Evolutionary conservation across 352 stramenopile species (phyloP).

Genomic region (Phytophthora uliginosa): DNA sequence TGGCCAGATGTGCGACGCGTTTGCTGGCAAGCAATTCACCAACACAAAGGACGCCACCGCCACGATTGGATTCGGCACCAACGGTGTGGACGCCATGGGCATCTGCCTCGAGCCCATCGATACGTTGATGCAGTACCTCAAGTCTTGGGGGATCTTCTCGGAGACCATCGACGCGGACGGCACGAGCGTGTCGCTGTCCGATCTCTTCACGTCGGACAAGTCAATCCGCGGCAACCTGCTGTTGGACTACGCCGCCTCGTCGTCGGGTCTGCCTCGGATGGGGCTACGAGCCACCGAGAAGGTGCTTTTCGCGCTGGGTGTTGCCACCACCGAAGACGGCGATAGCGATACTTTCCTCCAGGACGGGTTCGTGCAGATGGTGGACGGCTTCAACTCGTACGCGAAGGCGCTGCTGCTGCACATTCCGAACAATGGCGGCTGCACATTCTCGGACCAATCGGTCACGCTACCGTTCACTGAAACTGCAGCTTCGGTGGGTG

Average conservation of each 20-base stretch:
- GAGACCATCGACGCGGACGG: conserved; percentile 14
- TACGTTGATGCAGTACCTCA: conserved; percentile 40
- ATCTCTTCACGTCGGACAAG: conserved; percentile 53
- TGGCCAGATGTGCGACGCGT: conserved; percentile 56
- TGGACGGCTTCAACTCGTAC: conserved; percentile 1
- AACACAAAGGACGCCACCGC: conserved; percentile 32
- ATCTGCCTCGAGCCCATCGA: conserved; percentile 58
- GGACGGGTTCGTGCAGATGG: conserved; percentile 1
- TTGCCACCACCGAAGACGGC: background rate
- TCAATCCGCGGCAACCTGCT: conserved; percentile 40
- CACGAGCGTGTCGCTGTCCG: conserved; percentile 31
- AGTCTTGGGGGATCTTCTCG: conserved; percentile 42
- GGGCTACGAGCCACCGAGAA: conserved; percentile 23
- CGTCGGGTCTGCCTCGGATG: conserved; percentile 40
- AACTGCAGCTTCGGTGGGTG: background rate
- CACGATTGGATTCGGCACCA: conserved; percentile 43
- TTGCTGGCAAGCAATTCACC: conserved; percentile 49
- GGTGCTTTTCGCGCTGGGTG: conserved; percentile 9
- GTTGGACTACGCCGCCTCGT: conserved; percentile 31
- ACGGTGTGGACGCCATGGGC: conserved; percentile 40
- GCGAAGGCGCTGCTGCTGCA: conserved; percentile 31
- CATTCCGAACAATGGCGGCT: conserved; percentile 36
- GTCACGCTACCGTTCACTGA: conserved; percentile 31
- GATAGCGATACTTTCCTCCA: background rate
- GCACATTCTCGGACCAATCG: conserved; percentile 34